Base-by-base conservation (phyloP, 768 basidiomycete genomes). In the Neoboletus magnificus region DNA sequence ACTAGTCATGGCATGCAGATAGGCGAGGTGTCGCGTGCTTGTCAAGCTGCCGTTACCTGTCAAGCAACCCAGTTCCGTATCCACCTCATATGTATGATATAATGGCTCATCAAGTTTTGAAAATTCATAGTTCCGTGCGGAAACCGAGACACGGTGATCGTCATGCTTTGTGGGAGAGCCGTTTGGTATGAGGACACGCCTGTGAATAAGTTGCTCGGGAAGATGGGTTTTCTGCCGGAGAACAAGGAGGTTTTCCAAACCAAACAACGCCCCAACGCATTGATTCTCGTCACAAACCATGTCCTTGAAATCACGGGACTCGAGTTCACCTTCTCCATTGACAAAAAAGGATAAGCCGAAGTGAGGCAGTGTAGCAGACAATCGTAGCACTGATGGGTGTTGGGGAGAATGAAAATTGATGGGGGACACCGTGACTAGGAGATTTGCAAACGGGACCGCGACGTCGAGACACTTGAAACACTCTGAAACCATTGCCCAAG, bases 311-410 rank as follows among this genome's bases (percentile, higher is more conserved):
- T n/a, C n/a, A n/a, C n/a, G n/a, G n/a, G n/a, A n/a, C n/a, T n/a
- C n/a, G n/a, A n/a, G n/a, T n/a, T n/a, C n/a, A n/a, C n/a, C n/a
- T n/a, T n/a, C n/a, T 23, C 56, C 56, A 1, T 37, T 69, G 23
- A 76, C 40, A 43, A 72, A 70, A 48, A 80, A 80, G 3, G 69
- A 62, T 15, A 80, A 56, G 3, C 66, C 57, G 39, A 71, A 72
- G 2, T 69, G 69, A 35, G 74, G 76, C 9, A 80, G 60, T 9
- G 66, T 50, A 36, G 75, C 58, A 7, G 50, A 60, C 2, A n/a
- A 48, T 27, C 18, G 48, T 18, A 9, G 36, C 3, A 25, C 22
- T 5, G 36, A 9, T 37, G 2, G 12, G 1, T 18, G n/a, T 37
- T 43, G 29, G 42, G 22, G 13, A 32, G 35, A n/a, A n/a, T n/a